Evolutionary conservation across 306 rosid species (phyloP), one percentile per base, ranked within the genome.

Genomic region (Quillaja saponaria): DNA sequence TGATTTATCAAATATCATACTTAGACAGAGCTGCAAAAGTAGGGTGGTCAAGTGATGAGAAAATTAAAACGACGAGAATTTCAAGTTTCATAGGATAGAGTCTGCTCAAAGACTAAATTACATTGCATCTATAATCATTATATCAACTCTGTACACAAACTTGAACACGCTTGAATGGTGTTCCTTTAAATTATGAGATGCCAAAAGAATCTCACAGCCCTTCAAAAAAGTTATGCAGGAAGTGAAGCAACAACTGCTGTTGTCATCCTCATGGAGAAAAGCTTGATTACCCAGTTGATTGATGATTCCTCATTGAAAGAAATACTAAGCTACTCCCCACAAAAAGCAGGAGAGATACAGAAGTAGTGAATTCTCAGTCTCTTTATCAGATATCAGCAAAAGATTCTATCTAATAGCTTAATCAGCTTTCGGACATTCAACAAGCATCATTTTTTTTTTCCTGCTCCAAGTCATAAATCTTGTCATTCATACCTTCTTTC

Each of bases 401-500:
- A 35, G 51, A 58, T 54, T 63, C 47, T 64, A 69, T 62, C 68
- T 61, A 46, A 49, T 3, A 21, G 57, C 35, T 45, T 67, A 34
- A 17, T 68, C 71, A 39, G 58, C 61, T 38, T 45, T 63, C 50
- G 31, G 34, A 67, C 49, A 65, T 17, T 67, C 75, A 16, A 84
- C 34, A 18, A 44, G 21, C 71, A 72, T 61, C 17, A 19, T 5
- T 62, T 71, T 65, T 57, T 40, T 44, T 79, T 63, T 92, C 95
- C 71, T 77, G 83, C 81, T 89, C 91, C 81, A 89, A 71, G 74
- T 81, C 85, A 83, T 76, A 87, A 71, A 89, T 75, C 77, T 85
- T 89, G 78, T 94, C 97, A 44, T 77, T 79, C 99, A 89, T 94
- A 58, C 91, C 97, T 69, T 89, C 95, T 79, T 81, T 81, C 58